These are phyloP conservation scores for Silene conica DNA, from an alignment of 148 eudicot genomes.

Conservation along the genomic window DNA sequence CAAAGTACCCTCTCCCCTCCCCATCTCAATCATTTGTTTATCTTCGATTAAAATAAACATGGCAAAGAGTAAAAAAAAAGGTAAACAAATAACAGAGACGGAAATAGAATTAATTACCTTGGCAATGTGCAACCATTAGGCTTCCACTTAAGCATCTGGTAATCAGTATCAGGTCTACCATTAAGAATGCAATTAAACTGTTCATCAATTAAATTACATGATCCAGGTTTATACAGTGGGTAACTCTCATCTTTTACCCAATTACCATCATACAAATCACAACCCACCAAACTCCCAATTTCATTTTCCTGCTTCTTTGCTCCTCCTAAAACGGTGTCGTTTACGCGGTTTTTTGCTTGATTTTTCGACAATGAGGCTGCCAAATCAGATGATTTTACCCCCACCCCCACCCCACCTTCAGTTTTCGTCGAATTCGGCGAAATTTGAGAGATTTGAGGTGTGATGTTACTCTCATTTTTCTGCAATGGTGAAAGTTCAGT, in stretches of 20 bases:
- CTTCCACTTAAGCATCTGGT: slow-evolving; percentile 54
- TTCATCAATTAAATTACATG: slow-evolving; percentile 63
- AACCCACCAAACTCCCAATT: slow-evolving; percentile 33
- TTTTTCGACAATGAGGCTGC: slow-evolving; percentile 38
- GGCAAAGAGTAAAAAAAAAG: too few relatives aligned
- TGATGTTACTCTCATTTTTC: not conserved
- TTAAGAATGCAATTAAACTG: slow-evolving; percentile 60
- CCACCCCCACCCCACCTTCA: slow-evolving; percentile 18
- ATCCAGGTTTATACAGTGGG: slow-evolving; percentile 68
- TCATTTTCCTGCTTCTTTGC: slow-evolving; percentile 26
- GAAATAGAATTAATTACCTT: slow-evolving; percentile 36
- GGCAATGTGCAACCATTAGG: slow-evolving; percentile 66
- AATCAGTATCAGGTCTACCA: slow-evolving; percentile 66
- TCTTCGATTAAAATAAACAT: too few relatives aligned
- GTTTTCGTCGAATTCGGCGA: slow-evolving; percentile 11
- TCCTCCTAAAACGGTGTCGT: slow-evolving; percentile 5
- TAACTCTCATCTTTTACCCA: slow-evolving; percentile 68
- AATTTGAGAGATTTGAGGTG: not conserved
- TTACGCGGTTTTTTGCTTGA: slow-evolving; percentile 13
- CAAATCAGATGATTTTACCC: slow-evolving; percentile 28
- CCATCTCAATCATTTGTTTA: too few relatives aligned
- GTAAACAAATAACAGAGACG: too few relatives aligned
- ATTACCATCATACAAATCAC: slow-evolving; percentile 67
- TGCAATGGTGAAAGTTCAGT: not conserved
- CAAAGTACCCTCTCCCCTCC: too few relatives aligned